Conservation (phyloP, 2,329 filamentous ascomycete genomes). For the Geosmithia morbida region DNA sequence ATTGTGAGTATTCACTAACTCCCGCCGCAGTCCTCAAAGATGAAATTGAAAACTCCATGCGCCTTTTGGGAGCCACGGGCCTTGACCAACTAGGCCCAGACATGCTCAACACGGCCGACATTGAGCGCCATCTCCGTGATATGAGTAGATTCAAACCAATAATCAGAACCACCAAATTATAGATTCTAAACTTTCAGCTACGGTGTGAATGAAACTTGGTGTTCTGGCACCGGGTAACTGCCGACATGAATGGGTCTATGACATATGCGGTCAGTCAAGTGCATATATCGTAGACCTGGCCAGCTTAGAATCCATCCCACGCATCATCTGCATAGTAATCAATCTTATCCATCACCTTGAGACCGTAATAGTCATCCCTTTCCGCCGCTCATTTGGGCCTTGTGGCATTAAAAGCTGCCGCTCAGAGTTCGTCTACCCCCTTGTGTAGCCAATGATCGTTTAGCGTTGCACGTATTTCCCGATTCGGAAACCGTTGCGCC, state of each 20-base stretch:
- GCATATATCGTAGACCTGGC: too few species aligned
- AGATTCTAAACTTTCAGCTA: too few species aligned
- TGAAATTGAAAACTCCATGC: conserved; percentile 15
- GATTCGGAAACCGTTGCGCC: not conserved
- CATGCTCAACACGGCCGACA: conserved; percentile 14
- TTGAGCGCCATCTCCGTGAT: conserved; percentile 12
- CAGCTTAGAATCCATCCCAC: too few species aligned
- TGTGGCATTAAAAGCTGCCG: too few species aligned
- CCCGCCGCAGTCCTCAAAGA: conserved; percentile 12
- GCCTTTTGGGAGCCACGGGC: conserved; percentile 13
- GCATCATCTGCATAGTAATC: too few species aligned
- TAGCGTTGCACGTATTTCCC: not conserved
- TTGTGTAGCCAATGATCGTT: not conserved
- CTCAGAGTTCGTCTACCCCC: too few species aligned
- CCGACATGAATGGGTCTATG: too few species aligned
- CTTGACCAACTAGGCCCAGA: conserved; percentile 11
- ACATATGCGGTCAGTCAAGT: too few species aligned
- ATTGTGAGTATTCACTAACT: not conserved
- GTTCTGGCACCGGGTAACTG: too few species aligned
- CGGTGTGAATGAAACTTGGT: not conserved
- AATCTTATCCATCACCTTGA: too few species aligned
- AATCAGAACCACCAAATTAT: not conserved
- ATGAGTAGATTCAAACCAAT: not conserved
- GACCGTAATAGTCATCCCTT: too few species aligned
- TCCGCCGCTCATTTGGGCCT: too few species aligned